Conservation (phyloP, 352 stramenopile species). For the Pythium vanterpoolii region DNA sequence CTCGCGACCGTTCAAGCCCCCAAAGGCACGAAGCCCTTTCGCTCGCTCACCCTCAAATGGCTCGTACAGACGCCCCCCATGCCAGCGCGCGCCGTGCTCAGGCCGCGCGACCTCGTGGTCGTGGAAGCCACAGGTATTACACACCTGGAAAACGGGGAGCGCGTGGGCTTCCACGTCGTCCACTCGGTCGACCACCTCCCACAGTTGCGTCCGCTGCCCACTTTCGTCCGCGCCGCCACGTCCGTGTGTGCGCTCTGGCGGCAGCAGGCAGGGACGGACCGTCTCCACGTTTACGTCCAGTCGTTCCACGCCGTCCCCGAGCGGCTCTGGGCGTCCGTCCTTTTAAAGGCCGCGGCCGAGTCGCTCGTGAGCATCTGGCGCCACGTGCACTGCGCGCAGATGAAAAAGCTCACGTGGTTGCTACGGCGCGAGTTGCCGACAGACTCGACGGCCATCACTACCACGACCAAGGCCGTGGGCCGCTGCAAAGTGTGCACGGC, state of each 20-base stretch:
- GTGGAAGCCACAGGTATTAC: constrained; percentile 44
- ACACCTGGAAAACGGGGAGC: constrained; percentile 34
- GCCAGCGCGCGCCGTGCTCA: constrained; percentile 33
- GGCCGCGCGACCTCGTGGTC: constrained; percentile 55
- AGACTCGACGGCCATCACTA: background rate
- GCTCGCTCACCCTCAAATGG: constrained; percentile 32
- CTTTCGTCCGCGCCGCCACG: constrained; percentile 26
- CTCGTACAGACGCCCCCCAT: constrained; percentile 8
- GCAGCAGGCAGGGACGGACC: constrained; percentile 14
- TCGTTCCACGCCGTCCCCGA: constrained; percentile 18
- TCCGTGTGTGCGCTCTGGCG: constrained; percentile 44
- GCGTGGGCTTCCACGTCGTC: constrained; percentile 50
- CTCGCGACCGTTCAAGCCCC: constrained; percentile 44
- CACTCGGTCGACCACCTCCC: constrained; percentile 39
- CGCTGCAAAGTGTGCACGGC: constrained; percentile 24
- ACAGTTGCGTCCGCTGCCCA: constrained; percentile 10
- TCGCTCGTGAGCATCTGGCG: constrained; percentile 21
- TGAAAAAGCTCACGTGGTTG: constrained; percentile 28
- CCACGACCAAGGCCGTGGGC: background rate
- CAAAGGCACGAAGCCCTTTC: constrained; percentile 39
- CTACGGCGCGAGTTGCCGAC: constrained; percentile 1
- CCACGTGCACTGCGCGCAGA: constrained; percentile 22
- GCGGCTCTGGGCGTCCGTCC: constrained; percentile 2
- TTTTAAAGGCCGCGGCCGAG: constrained; percentile 11
- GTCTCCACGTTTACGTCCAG: constrained; percentile 20